phyloP scores from a whole-genome alignment of 345 rosid species.

The Eucalyptus paniculata region DNA sequence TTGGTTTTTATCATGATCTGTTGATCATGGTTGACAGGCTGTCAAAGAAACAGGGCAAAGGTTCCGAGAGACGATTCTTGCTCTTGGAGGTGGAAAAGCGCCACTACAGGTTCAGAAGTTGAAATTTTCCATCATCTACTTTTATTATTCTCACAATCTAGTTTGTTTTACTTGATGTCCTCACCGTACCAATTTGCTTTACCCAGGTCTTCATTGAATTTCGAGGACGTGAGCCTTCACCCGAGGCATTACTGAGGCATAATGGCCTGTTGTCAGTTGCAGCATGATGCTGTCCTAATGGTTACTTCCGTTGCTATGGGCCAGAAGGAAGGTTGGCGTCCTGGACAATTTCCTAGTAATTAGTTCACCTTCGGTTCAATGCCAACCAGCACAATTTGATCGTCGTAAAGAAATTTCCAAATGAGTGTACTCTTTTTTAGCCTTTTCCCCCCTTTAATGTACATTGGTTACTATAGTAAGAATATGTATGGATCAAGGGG shows the following conservation, averaged over 20 bases:
- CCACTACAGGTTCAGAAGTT: constrained; percentile 46
- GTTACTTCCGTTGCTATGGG: background rate
- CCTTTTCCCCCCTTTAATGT: background rate
- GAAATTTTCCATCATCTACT: background rate
- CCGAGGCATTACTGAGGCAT: constrained; percentile 77
- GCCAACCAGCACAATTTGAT: background rate
- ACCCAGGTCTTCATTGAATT: constrained; percentile 79
- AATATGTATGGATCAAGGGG: background rate
- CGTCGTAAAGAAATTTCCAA: background rate
- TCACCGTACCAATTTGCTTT: background rate
- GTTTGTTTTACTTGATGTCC: background rate
- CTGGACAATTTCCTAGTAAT: background rate
- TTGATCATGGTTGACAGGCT: constrained; percentile 31
- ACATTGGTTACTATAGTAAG: background rate
- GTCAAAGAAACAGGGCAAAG: constrained; percentile 61
- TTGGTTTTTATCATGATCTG: background rate
- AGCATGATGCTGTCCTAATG: constrained; percentile 11
- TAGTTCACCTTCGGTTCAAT: background rate
- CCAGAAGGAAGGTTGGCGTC: background rate
- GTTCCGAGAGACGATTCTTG: constrained; percentile 82
- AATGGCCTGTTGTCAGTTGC: constrained; percentile 50
- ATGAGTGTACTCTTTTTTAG: background rate
- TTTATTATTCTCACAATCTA: background rate
- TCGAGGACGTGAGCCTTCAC: constrained; percentile 91
- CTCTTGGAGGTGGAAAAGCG: constrained; percentile 89